These are phyloP conservation scores for Garcia nutans DNA, from an alignment of 345 rosid species.

Conservation along the genomic window DNA sequence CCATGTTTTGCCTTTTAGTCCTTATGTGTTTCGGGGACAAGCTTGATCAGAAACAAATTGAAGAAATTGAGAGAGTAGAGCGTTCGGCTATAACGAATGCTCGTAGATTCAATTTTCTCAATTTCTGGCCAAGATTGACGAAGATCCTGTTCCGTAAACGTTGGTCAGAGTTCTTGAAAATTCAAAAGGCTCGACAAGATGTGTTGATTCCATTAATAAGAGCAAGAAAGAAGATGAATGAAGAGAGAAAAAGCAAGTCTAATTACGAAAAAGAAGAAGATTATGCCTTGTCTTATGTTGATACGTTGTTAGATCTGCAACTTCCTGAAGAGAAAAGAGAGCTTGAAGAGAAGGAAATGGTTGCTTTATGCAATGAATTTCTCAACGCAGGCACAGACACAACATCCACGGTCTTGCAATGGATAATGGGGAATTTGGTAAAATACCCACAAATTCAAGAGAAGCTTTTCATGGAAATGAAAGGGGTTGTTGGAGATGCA, in stretches of 20 bases:
- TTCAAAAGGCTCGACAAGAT: not conserved
- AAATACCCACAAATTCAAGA: conserved; percentile 20
- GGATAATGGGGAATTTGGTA: conserved; percentile 21
- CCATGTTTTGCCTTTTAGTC: conserved; percentile 18
- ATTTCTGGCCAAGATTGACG: conserved; percentile 11
- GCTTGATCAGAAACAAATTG: conserved; percentile 13
- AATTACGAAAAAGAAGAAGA: not conserved
- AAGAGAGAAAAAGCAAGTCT: not conserved
- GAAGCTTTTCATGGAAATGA: conserved; percentile 16
- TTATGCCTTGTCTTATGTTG: conserved; percentile 3
- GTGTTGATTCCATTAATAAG: conserved; percentile 16
- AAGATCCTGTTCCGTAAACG: conserved; percentile 13
- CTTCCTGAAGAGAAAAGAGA: conserved; percentile 20
- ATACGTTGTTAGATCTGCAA: conserved; percentile 14
- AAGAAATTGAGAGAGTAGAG: conserved; percentile 3
- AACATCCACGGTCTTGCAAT: conserved; percentile 9
- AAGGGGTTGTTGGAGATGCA: conserved; percentile 13
- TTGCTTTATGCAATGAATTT: conserved; percentile 14
- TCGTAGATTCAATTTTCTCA: not conserved
- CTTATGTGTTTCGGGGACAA: conserved; percentile 24
- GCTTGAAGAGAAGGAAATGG: conserved; percentile 11
- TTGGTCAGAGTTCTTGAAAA: conserved; percentile 13
- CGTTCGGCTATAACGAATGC: not conserved
- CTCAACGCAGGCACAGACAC: conserved; percentile 10
- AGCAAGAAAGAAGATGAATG: conserved; percentile 12